Evolutionary conservation across 306 rosid genomes (phyloP).

Genomic region (Trifolium fragiferum): DNA sequence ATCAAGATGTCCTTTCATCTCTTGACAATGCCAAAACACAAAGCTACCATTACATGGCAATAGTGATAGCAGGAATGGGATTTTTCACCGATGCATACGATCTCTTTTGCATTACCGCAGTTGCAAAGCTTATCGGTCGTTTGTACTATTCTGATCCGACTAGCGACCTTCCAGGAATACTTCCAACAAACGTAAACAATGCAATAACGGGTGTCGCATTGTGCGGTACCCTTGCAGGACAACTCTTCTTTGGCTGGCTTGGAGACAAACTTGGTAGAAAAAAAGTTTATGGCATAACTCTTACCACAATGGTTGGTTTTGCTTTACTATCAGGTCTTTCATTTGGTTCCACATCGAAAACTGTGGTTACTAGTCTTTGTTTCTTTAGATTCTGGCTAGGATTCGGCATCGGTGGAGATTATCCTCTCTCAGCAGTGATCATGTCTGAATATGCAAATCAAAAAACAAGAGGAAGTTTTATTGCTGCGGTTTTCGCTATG

Average conservation of each 20-base stretch:
- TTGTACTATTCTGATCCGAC: constrained; percentile 56
- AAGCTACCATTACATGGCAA: constrained; percentile 57
- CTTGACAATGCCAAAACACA: constrained; percentile 72
- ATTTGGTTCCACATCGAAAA: constrained; percentile 56
- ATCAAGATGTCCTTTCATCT: constrained; percentile 45
- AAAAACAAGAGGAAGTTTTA: constrained; percentile 58
- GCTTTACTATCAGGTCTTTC: constrained; percentile 63
- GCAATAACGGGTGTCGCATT: constrained; percentile 63
- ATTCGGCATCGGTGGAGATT: constrained; percentile 69
- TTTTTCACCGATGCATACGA: constrained; percentile 72
- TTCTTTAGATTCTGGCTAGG: constrained; percentile 67
- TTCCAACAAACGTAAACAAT: constrained; percentile 52
- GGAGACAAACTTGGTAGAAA: constrained; percentile 67
- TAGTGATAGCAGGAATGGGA: constrained; percentile 70
- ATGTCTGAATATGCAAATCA: constrained; percentile 74
- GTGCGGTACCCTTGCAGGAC: constrained; percentile 58
- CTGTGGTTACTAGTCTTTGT: constrained; percentile 55
- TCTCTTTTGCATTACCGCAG: constrained; percentile 67
- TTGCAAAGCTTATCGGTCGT: constrained; percentile 59
- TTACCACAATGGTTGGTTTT: constrained; percentile 64
- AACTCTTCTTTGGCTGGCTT: constrained; percentile 76
- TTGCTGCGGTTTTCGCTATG: constrained; percentile 79
- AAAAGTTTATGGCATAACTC: constrained; percentile 62
- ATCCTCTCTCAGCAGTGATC: constrained; percentile 78
- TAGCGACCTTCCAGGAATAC: constrained; percentile 43